Evolutionary conservation across 495 filamentous ascomycete genomes (phyloP).

Genomic region (Cenococcum geophilum): DNA sequence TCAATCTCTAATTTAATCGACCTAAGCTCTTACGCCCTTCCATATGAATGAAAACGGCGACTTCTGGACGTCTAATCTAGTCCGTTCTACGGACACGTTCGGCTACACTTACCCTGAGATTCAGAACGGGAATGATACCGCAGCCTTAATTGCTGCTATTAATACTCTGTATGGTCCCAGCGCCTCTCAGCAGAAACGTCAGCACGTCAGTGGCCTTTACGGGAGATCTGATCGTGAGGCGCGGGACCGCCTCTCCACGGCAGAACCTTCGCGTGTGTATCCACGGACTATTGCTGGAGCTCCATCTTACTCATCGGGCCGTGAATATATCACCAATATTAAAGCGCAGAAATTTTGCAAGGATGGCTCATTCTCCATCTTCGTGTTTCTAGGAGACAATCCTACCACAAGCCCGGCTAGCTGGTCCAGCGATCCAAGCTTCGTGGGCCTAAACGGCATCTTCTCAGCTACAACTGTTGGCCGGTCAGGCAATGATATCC

Average conservation of each 20-base stretch:
- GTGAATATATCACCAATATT: slow-evolving; percentile 59
- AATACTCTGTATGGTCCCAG: slow-evolving; percentile 51
- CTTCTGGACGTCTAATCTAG: slow-evolving; percentile 40
- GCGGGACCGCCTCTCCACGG: background rate
- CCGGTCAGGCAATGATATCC: background rate
- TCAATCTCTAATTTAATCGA: background rate
- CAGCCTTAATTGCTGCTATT: slow-evolving; percentile 43
- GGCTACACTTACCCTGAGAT: slow-evolving; percentile 60
- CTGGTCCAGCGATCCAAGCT: slow-evolving; percentile 44
- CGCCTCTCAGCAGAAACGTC: slow-evolving; percentile 11
- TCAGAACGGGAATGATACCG: slow-evolving; percentile 30
- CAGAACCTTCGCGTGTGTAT: background rate
- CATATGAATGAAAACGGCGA: slow-evolving; percentile 34
- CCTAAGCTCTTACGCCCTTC: slow-evolving; percentile 42
- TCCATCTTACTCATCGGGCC: slow-evolving; percentile 22
- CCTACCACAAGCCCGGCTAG: slow-evolving; percentile 34
- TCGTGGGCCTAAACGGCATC: slow-evolving; percentile 52
- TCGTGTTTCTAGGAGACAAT: slow-evolving; percentile 53
- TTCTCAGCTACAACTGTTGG: slow-evolving; percentile 19
- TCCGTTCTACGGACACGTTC: slow-evolving; percentile 38
- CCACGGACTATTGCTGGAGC: slow-evolving; percentile 11
- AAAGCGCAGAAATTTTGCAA: slow-evolving; percentile 52
- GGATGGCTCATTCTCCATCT: slow-evolving; percentile 50
- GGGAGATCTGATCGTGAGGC: background rate
- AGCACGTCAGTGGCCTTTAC: background rate